Percentiles rank a stretch among this genome's conserved stretches.
These are phyloP conservation scores for Auriscalpium orientale DNA, from an alignment of 768 basidiomycete genomes.

Conservation along the genomic window DNA sequence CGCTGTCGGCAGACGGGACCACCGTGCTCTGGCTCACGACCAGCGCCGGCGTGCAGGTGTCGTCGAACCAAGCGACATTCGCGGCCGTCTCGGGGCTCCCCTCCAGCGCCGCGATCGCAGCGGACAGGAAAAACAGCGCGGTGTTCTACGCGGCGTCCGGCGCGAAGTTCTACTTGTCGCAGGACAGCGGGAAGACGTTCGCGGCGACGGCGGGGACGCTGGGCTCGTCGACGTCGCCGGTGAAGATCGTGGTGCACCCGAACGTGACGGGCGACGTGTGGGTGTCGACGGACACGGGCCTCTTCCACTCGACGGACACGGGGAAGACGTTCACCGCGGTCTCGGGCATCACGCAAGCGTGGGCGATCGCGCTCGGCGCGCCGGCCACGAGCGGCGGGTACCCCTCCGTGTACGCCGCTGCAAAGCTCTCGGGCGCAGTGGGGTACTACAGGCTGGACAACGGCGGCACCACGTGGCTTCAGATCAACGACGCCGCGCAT, in stretches of 20 bases:
- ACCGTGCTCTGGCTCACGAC: conserved; percentile 52
- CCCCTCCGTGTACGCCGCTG: conserved; percentile 49
- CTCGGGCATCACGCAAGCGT: conserved; percentile 40
- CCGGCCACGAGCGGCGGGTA: conserved; percentile 38
- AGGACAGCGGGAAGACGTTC: conserved; percentile 49
- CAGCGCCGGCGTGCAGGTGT: conserved; percentile 43
- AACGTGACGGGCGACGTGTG: conserved; percentile 52
- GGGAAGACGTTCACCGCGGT: conserved; percentile 44
- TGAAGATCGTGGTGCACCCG: conserved; percentile 48
- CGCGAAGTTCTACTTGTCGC: conserved; percentile 52
- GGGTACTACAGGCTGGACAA: conserved; percentile 55
- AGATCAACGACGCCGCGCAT: conserved; percentile 50
- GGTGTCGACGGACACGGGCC: conserved; percentile 51
- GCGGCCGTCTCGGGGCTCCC: conserved; percentile 44
- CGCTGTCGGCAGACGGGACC: conserved; percentile 45
- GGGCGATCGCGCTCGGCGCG: conserved; percentile 53
- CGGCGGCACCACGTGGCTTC: conserved; percentile 46
- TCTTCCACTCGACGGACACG: conserved; percentile 50
- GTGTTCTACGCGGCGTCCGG: conserved; percentile 55
- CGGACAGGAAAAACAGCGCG: conserved; percentile 50
- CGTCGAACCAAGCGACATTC: conserved; percentile 43
- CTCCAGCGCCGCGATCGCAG: conserved; percentile 45
- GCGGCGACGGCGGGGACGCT: conserved; percentile 30
- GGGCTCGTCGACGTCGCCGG: conserved; percentile 39
- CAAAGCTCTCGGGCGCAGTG: conserved; percentile 35